Evolutionary conservation across 768 basidiomycete species (phyloP), one percentile per base, ranked within the genome.

Genomic region (Tulasnella sp.): DNA sequence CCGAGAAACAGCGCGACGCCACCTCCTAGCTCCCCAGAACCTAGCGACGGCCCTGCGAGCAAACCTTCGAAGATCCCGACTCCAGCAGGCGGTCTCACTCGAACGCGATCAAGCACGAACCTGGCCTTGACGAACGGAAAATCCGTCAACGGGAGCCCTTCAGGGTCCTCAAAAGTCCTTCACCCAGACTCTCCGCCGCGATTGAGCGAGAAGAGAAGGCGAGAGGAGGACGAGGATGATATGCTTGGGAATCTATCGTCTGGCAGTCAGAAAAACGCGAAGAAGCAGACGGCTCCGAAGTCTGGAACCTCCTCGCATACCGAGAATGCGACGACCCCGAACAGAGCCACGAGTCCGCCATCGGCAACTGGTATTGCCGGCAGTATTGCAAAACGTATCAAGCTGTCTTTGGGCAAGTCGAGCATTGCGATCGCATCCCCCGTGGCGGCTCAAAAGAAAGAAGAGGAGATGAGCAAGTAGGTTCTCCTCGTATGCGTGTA

Each of bases 141-240:
- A 16, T 29, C 52, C 9, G 39, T 65, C 3, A 73, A 62, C 12
- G 67, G n/a, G 44, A 39, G 26, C n/a, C 52, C 52, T 22, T 59
- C 52, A 5, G 52, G 26, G 4, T 59, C 52, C 11, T 12, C 52
- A 29, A 62, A 12, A 52, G 67, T 39, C 5, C 67, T 35, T 88
- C 29, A 81, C 86, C 69, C 82, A 75, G 77, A 64, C 75, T 83
- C 82, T 1, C 80, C 83, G 3, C 81, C 87, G 79, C 84, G 87
- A 62, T 81, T 88, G 67, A 82, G 86, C 29, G 89, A 89, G 78
- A 92, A 93, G 79, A 85, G 91, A 73, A 83, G 88, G 77, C 81
- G 91, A 40, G 79, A 81, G 77, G 86, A 85, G 39, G 88, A 87
- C 4, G 91, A 90, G 19, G 90, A 91, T 72, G 87, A 87, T 77